Percentiles rank a stretch among this genome's conserved stretches.
Evolutionary conservation across 2,329 filamentous ascomycete species (phyloP).

Genomic region (Stagonosporopsis vannaccii): DNA sequence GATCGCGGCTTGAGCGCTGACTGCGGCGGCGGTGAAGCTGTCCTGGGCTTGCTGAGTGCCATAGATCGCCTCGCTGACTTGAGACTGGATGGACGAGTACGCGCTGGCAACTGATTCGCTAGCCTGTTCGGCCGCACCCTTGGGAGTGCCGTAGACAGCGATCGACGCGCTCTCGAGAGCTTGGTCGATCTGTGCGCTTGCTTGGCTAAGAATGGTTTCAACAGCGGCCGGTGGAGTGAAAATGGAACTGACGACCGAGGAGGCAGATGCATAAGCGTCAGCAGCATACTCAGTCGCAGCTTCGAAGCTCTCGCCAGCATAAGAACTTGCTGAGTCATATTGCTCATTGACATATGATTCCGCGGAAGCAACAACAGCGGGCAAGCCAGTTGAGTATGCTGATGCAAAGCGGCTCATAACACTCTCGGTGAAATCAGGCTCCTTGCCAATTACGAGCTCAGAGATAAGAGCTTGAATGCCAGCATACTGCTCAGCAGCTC

Average conservation of each 20-base stretch:
- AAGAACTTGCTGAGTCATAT: constrained; percentile 56
- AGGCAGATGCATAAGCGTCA: constrained; percentile 57
- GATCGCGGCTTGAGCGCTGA: constrained; percentile 62
- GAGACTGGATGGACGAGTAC: constrained; percentile 59
- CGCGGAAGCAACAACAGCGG: constrained; percentile 62
- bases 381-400: constrained; percentile 73
- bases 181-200: constrained; percentile 63
- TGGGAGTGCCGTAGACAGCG: constrained; percentile 65
- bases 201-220: constrained; percentile 65
- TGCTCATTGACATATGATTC: constrained; percentile 61
- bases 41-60: constrained; percentile 62
- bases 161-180: constrained; percentile 66
- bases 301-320: constrained; percentile 55
- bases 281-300: constrained; percentile 61
- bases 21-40: constrained; percentile 62
- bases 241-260: constrained; percentile 56
- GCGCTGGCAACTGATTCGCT: constrained; percentile 62
- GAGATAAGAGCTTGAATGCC: constrained; percentile 76
- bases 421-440: constrained; percentile 82
- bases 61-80: constrained; percentile 63
- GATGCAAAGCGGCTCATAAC: constrained; percentile 75
- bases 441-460: constrained; percentile 78
- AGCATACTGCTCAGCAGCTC: constrained; percentile 69
- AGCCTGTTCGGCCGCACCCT: constrained; percentile 62
- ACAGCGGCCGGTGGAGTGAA: constrained; percentile 66